These are phyloP conservation scores for Sporisorium exsertum DNA, from an alignment of 1,284 basidiomycete species.

Conservation along the genomic window DNA sequence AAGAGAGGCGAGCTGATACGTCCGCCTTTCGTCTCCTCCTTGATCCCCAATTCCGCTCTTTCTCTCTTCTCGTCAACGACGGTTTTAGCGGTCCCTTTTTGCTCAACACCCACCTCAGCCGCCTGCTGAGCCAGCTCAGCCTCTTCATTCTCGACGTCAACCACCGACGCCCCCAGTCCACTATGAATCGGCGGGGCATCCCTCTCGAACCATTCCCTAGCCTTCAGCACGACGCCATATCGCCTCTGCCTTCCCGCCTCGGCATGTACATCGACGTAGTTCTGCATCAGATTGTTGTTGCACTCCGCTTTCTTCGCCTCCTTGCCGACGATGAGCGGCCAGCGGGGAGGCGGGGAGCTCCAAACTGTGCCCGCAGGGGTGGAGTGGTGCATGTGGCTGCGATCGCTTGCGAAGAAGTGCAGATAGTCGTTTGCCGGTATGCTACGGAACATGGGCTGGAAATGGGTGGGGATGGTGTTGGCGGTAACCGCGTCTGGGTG, in stretches of 20 bases:
- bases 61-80: background rate
- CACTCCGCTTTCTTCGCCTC: constrained; percentile 3
- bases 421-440: constrained; percentile 26
- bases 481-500: background rate
- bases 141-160: too few relatives aligned
- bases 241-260: background rate
- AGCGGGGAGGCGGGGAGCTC: constrained; percentile 23
- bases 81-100: background rate
- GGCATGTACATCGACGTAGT: constrained; percentile 25
- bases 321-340: constrained; percentile 22
- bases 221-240: constrained; percentile 14
- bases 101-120: background rate
- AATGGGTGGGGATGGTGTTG: constrained; percentile 1
- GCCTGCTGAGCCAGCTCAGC: background rate
- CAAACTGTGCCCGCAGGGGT: background rate
- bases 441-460: constrained; percentile 32
- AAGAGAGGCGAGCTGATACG: constrained; percentile 37
- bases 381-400: constrained; percentile 45
- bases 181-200: background rate
- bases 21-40: constrained; percentile 12
- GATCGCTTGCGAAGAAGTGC: constrained; percentile 50
- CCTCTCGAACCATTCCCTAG: background rate
- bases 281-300: constrained; percentile 36
- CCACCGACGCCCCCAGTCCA: background rate
- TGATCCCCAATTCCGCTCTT: too few relatives aligned